These are phyloP conservation scores for Ilyonectria mors-panacis DNA, from an alignment of 2,329 filamentous ascomycete genomes.

Conservation along the genomic window DNA sequence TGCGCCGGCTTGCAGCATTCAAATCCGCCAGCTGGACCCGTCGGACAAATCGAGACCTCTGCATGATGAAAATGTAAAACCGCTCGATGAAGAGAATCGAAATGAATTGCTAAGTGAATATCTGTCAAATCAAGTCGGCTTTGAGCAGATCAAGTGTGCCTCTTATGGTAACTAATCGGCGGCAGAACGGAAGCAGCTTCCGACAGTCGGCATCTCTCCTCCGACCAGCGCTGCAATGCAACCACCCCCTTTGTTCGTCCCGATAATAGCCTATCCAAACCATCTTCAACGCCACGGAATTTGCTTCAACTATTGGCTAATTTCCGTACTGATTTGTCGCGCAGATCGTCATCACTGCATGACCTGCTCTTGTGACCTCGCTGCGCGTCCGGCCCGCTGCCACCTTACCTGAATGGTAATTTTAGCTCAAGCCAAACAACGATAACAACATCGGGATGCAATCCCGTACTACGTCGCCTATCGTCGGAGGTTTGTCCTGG, in stretches of 20 bases:
- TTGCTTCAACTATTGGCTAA: slow-evolving; percentile 11
- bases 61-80: slow-evolving; percentile 23
- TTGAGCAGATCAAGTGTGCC: neutral
- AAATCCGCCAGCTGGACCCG: slow-evolving; percentile 25
- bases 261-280: slow-evolving; percentile 28
- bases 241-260: neutral
- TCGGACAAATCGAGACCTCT: slow-evolving; percentile 31
- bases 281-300: slow-evolving; percentile 4
- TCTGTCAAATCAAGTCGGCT: neutral
- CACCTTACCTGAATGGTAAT: slow-evolving; percentile 18
- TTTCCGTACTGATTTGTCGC: slow-evolving; percentile 11
- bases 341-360: slow-evolving; percentile 31
- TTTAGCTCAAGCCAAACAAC: slow-evolving; percentile 14
- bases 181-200: slow-evolving; percentile 31
- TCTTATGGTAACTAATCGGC: slow-evolving; percentile 18
- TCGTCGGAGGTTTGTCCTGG: slow-evolving; percentile 10
- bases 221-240: slow-evolving; percentile 17
- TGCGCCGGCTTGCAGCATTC: slow-evolving; percentile 1
- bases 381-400: slow-evolving; percentile 24
- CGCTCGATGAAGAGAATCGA: neutral
- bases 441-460: slow-evolving; percentile 19
- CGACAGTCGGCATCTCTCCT: slow-evolving; percentile 23
- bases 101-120: neutral
- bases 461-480: slow-evolving; percentile 4
- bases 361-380: slow-evolving; percentile 31